Evolutionary conservation across 176 grass and related monocot genomes (phyloP).

Genomic region (Bolboschoenus planiculmis): DNA sequence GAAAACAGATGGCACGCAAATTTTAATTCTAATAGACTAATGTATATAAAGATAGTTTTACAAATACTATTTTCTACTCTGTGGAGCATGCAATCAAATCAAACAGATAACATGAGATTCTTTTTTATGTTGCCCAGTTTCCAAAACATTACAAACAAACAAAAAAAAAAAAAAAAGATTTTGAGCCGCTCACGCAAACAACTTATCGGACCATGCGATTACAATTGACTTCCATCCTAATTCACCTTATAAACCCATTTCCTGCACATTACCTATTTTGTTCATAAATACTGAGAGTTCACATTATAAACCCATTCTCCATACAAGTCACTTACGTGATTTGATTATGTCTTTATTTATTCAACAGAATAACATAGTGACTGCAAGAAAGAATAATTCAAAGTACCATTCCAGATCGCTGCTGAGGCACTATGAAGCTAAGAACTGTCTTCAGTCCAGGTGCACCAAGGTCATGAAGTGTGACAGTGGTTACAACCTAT

Average conservation of each 20-base stretch:
- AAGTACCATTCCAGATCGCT: slow-evolving; percentile 30
- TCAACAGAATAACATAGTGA: neutral
- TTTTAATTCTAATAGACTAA: neutral
- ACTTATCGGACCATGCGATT: neutral
- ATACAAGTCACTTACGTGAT: neutral
- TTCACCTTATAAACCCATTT: neutral
- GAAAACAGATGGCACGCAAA: neutral
- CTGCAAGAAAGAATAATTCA: neutral
- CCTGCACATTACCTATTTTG: neutral
- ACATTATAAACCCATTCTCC: neutral
- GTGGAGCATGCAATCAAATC: neutral
- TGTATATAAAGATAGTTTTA: neutral
- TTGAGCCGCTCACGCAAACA: too few relatives aligned
- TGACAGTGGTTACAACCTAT: slow-evolving; percentile 22
- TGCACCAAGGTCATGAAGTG: slow-evolving; percentile 18
- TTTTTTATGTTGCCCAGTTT: neutral
- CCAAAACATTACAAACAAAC: too few relatives aligned
- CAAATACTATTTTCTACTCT: neutral
- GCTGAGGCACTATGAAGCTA: slow-evolving; percentile 25
- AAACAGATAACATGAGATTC: neutral
- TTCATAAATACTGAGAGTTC: neutral
- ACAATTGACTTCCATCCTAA: neutral
- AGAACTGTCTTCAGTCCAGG: slow-evolving; percentile 27
- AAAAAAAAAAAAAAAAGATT: too few relatives aligned
- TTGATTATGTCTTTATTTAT: neutral